Evolutionary conservation across 2,329 filamentous ascomycete species (phyloP).

Genomic region (Colletotrichum viniferum): DNA sequence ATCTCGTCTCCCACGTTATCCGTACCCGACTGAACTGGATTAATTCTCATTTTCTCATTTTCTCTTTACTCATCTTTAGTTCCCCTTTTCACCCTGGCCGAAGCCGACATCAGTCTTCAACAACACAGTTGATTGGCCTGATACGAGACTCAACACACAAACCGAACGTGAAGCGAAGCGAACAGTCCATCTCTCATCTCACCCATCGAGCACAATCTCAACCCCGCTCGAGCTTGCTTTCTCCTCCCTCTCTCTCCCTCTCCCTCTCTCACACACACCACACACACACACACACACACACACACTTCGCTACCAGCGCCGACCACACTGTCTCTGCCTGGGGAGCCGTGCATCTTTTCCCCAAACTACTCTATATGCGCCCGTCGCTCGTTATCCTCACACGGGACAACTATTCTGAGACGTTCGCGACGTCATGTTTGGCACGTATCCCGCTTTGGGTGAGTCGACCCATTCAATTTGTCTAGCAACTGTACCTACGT

Average conservation of each 20-base stretch:
- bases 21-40: background rate
- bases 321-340: background rate
- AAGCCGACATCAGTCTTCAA: background rate
- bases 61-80: constrained; percentile 3
- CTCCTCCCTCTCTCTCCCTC: background rate
- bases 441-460: constrained; percentile 44
- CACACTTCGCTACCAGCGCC: background rate
- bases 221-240: constrained; percentile 20
- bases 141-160: background rate
- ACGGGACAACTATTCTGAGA: background rate
- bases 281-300: background rate
- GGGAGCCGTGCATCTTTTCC: background rate
- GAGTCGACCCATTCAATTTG: constrained; percentile 27
- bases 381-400: background rate
- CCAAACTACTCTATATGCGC: background rate
- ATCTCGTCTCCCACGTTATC: background rate
- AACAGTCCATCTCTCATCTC: background rate
- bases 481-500: background rate
- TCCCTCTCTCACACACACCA: background rate
- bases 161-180: background rate
- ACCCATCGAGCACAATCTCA: background rate
- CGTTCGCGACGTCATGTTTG: constrained; percentile 42
- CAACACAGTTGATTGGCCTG: background rate
- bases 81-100: background rate
- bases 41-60: background rate